Evolutionary conservation across 2,329 filamentous ascomycete genomes (phyloP), one percentile per base, ranked within the genome.

Genomic region (Botrytis sinoallii): DNA sequence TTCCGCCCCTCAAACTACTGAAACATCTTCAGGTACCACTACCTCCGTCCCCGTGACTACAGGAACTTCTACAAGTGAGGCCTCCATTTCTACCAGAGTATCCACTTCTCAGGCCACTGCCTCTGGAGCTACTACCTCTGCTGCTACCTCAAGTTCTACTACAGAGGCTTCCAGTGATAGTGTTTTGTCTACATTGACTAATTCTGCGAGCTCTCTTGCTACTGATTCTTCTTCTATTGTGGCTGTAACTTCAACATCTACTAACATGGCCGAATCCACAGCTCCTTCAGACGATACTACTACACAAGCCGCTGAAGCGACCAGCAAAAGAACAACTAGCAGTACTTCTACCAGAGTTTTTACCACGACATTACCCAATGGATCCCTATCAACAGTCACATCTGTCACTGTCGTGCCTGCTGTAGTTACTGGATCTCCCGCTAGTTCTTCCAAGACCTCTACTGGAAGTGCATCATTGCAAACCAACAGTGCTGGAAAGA

Each of bases 291-390:
- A 66, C 70, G 46, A 70, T 73, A 60, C 57, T 61, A 48, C 75
- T 67, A 42, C 71, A 35, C 35, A 64, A 70, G 35, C 73, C 68
- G 68, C 73, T 70, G 71, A 74, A 67, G 66, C 48, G 40, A 55
- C 75, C 32, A 71, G 59, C 40, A 66, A 61, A n/a, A 66, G 71
- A 32, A 74, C 64, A 40, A 66, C 68, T 44, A 73, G 72, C 14
- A 73, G 63, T 16, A 61, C 72, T 0, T 61, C 73, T 10, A 75
- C 72, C n/a, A 74, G 76, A n/a, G 75, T 80, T 18, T 79, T 72
- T 59, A 80, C 78, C 14, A 78, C 79, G 6, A 80, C 79, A 2
- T 48, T 78, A 12, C 68, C 78, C 14, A 75, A 77, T 65, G 79
- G 79, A n/a, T 74, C 72, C 1, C 71, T 76, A 20, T 75, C 73